Conservation (phyloP, 371 early-diverging fungal species). For the Fennellomyces sp. region DNA sequence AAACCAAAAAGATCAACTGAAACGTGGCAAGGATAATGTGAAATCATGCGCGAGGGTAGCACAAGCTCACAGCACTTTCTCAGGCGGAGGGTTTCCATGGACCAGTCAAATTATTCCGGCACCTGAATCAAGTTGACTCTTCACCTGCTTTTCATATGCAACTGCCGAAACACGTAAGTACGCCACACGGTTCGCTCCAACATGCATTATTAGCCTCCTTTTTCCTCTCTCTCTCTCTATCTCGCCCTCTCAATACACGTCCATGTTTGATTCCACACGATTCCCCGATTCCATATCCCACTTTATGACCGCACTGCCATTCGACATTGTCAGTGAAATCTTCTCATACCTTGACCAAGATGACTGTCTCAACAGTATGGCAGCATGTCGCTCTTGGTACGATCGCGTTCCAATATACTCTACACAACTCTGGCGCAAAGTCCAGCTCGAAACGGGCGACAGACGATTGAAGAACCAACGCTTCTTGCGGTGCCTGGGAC, state of each 20-base stretch:
- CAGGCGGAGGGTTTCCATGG: neutral
- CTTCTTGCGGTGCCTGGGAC: neutral
- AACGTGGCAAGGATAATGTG: neutral
- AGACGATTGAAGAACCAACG: neutral
- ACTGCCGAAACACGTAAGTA: neutral
- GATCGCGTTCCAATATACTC: constrained; percentile 1
- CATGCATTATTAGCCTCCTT: neutral
- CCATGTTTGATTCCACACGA: neutral
- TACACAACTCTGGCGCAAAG: neutral
- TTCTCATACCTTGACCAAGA: constrained; percentile 3
- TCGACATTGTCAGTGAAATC: constrained; percentile 1
- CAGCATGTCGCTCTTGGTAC: constrained; percentile 3
- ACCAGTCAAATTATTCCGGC: neutral
- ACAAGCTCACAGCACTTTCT: neutral
- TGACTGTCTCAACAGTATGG: neutral
- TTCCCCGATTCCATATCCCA: neutral
- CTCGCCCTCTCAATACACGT: neutral
- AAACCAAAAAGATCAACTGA: neutral
- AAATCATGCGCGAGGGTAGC: neutral
- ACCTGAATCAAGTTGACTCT: neutral
- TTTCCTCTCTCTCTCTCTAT: neutral
- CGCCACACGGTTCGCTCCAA: neutral
- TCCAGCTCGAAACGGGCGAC: neutral
- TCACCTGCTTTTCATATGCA: constrained; percentile 4
- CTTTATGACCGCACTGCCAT: neutral